Conservation (phyloP, 164 flowering plant genomes). For the Akebia trifoliata region DNA sequence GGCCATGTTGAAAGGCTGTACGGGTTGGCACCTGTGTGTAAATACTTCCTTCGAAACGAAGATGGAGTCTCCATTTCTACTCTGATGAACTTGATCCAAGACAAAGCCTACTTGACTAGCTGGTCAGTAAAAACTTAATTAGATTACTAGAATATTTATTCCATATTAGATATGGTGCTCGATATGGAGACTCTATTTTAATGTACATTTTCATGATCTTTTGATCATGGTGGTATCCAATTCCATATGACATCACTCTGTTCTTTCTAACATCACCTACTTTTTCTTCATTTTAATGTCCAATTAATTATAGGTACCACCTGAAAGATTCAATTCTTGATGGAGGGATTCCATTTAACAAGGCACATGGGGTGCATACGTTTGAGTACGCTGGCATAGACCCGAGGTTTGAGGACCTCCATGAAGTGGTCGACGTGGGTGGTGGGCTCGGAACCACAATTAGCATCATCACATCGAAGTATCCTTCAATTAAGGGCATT, state of each 20-base stretch:
- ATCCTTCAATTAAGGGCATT: constrained; percentile 24
- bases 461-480: constrained; percentile 17
- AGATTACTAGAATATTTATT: no score
- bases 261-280: no score
- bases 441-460: constrained; percentile 28
- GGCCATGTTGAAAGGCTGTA: constrained; percentile 58
- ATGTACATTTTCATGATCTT: no score
- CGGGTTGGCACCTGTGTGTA: constrained; percentile 64
- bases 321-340: constrained; percentile 80
- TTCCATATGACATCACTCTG: no score
- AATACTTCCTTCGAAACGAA: constrained; percentile 53
- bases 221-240: no score
- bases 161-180: no score
- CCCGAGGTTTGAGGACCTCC: constrained; percentile 23
- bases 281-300: not conserved
- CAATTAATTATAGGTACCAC: constrained; percentile 48
- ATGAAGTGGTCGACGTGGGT: constrained; percentile 27
- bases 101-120: constrained; percentile 83
- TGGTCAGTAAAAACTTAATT: constrained; percentile 53
- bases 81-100: constrained; percentile 66
- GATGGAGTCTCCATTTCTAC: constrained; percentile 65
- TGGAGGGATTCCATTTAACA: constrained; percentile 78
- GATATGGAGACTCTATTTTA: no score
- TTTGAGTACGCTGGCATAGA: constrained; percentile 23
- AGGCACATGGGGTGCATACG: constrained; percentile 53